These are phyloP conservation scores for Apophysomyces sp. DNA, from an alignment of 371 early-diverging fungal genomes.

Conservation along the genomic window DNA sequence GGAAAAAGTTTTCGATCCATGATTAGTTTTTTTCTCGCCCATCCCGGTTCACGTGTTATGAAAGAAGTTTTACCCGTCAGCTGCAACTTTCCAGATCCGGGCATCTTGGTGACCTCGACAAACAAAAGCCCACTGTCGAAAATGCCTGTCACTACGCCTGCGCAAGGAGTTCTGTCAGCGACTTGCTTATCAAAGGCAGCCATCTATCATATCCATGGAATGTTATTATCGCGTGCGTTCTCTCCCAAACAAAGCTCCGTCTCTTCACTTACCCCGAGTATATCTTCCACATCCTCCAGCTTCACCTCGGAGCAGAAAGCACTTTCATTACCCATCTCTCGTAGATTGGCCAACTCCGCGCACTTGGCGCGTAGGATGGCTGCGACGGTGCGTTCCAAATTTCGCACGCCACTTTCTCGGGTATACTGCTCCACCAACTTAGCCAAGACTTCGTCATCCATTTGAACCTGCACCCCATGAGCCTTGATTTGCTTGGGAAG, in stretches of 20 bases:
- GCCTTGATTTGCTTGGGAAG: conserved; percentile 69
- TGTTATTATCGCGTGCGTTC: neutral
- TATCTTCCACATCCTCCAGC: conserved; percentile 49
- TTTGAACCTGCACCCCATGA: conserved; percentile 64
- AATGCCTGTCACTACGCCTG: conserved; percentile 85
- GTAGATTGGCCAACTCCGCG: conserved; percentile 58
- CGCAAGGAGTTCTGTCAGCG: conserved; percentile 58
- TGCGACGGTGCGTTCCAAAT: conserved; percentile 75
- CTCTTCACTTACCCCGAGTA: conserved; percentile 58
- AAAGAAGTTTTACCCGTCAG: conserved; percentile 59
- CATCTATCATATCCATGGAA: conserved; percentile 15
- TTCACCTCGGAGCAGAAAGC: conserved; percentile 30
- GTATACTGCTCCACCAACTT: conserved; percentile 77
- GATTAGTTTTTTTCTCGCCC: neutral
- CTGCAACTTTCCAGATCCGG: conserved; percentile 69
- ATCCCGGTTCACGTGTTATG: neutral
- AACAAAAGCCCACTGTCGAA: conserved; percentile 84
- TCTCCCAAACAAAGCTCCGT: neutral
- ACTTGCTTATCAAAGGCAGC: conserved; percentile 61
- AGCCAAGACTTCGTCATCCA: conserved; percentile 53
- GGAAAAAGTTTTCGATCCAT: conserved; percentile 5
- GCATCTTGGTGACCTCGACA: conserved; percentile 78
- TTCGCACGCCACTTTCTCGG: conserved; percentile 86
- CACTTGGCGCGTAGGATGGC: conserved; percentile 75
- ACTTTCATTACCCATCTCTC: conserved; percentile 14